Percentiles rank a stretch among this genome's conserved stretches.
These are phyloP conservation scores for Neocallimastix lanati DNA, from an alignment of 192 early-diverging fungal species.

Conservation along the genomic window DNA sequence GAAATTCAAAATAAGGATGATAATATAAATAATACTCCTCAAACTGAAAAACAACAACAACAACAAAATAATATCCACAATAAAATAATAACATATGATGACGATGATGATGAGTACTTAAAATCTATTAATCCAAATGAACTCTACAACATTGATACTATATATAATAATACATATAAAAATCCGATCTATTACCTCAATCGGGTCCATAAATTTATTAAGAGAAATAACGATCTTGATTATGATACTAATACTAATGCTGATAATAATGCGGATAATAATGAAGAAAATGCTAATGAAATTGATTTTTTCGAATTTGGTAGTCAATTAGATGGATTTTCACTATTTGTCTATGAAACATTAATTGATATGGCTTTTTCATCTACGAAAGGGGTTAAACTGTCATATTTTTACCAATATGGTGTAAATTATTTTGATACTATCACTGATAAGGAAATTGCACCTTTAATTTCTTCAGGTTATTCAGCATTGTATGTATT, in stretches of 20 bases:
- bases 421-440: background rate
- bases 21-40: too few relatives aligned
- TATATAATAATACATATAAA: background rate
- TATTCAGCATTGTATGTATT: background rate
- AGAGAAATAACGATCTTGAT: too few relatives aligned
- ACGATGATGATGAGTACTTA: background rate
- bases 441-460: background rate
- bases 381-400: background rate
- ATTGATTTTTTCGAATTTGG: background rate
- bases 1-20: too few relatives aligned
- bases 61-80: too few relatives aligned
- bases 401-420: background rate
- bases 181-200: background rate
- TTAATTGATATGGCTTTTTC: background rate
- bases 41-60: too few relatives aligned
- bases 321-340: background rate
- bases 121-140: background rate
- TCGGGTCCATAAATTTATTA: background rate
- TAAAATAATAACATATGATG: too few relatives aligned
- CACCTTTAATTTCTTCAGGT: background rate
- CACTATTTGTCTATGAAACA: background rate
- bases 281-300: too few relatives aligned
- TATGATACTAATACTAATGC: too few relatives aligned
- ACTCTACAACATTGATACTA: background rate
- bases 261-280: too few relatives aligned